Conservation (phyloP, 164 flowering plant species). For the Euptelea pleiosperma region DNA sequence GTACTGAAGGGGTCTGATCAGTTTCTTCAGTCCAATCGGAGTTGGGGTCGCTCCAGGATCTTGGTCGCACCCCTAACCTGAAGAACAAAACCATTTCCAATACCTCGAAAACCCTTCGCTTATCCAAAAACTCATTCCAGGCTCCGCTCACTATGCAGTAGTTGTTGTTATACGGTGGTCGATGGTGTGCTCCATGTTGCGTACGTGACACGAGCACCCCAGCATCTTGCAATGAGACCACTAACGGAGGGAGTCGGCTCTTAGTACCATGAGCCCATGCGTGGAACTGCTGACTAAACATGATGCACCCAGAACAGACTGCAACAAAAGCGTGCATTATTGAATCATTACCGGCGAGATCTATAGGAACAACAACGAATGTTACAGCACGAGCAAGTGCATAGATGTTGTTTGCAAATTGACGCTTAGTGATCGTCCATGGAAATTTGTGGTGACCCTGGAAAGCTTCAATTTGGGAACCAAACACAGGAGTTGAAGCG, state of each 20-base stretch:
- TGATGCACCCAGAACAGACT: conserved; percentile 60
- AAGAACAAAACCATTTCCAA: conserved; percentile 76
- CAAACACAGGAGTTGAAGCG: conserved; percentile 63
- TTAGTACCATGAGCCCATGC: conserved; percentile 89
- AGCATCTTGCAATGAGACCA: conserved; percentile 66
- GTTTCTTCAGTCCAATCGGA: conserved; percentile 58
- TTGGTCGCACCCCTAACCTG: conserved; percentile 59
- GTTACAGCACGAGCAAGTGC: conserved; percentile 57
- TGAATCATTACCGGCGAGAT: conserved; percentile 36
- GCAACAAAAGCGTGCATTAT: conserved; percentile 44
- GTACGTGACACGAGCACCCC: conserved; percentile 67
- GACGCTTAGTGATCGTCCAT: conserved; percentile 73
- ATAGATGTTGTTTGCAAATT: conserved; percentile 75
- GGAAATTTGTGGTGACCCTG: conserved; percentile 85
- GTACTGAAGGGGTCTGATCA: too few species aligned
- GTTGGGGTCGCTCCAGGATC: conserved; percentile 80
- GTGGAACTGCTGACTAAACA: conserved; percentile 95
- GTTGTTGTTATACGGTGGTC: conserved; percentile 67
- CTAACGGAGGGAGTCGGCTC: conserved; percentile 57
- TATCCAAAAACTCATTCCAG: conserved; percentile 74
- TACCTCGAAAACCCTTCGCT: conserved; percentile 48
- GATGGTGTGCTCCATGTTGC: conserved; percentile 73
- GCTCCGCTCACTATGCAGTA: conserved; percentile 89
- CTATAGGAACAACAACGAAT: conserved; percentile 53
- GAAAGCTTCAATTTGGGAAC: conserved; percentile 75